A percentile compares a stretch with the other conserved stretches of the same genome.
phyloP scores from a whole-genome alignment of 768 basidiomycete genomes.

The Termitomyces sp. region DNA sequence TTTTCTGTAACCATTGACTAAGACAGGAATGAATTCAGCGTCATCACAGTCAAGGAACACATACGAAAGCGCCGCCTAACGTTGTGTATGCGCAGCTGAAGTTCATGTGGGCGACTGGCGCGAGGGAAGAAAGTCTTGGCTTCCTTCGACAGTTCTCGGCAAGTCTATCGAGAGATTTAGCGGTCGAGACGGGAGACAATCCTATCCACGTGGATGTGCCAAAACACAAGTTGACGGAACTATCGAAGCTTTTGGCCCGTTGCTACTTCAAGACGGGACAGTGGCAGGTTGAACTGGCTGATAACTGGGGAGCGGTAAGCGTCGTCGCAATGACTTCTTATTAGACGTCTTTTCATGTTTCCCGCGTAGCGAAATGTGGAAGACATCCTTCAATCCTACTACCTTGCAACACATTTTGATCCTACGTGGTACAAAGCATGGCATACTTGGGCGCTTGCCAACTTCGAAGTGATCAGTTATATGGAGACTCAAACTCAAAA shows the following conservation, averaged over 20 bases:
- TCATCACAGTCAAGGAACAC: constrained; percentile 39
- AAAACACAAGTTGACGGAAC: constrained; percentile 55
- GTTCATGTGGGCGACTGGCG: constrained; percentile 89
- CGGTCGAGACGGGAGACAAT: constrained; percentile 48
- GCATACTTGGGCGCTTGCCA: constrained; percentile 98
- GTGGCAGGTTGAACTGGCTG: constrained; percentile 82
- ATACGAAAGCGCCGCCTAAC: constrained; percentile 81
- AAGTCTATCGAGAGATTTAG: constrained; percentile 71
- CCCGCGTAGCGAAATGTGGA: constrained; percentile 62
- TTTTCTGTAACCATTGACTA: background rate
- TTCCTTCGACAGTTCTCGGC: constrained; percentile 80
- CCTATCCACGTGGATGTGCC: constrained; percentile 45
- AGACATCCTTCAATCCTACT: constrained; percentile 81
- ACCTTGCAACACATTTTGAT: constrained; percentile 85
- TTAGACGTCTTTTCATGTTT: constrained; percentile 7
- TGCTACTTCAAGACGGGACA: constrained; percentile 96
- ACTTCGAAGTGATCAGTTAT: constrained; percentile 87
- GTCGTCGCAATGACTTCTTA: background rate
- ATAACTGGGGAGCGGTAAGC: constrained; percentile 76
- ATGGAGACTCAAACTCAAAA: constrained; percentile 63
- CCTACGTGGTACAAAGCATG: constrained; percentile 98
- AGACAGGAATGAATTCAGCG: constrained; percentile 27
- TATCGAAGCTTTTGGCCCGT: constrained; percentile 84
- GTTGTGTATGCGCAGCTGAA: constrained; percentile 96
- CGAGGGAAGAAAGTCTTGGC: constrained; percentile 68